phyloP scores from a whole-genome alignment of 306 rosid genomes.

The Casuarina glauca region DNA sequence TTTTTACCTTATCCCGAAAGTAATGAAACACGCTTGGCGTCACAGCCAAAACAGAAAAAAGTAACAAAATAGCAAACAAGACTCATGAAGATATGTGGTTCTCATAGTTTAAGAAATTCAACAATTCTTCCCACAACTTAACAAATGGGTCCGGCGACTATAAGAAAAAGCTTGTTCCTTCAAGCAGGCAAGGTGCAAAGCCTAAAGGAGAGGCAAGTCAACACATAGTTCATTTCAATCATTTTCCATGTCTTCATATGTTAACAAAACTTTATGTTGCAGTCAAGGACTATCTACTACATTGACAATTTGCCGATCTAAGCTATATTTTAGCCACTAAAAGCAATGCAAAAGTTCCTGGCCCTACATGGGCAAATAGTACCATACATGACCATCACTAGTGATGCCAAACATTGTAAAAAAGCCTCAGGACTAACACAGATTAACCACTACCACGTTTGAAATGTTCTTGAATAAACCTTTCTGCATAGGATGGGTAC shows the following conservation, averaged over 20 bases:
- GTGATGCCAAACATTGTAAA: slow-evolving; percentile 16
- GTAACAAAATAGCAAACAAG: background rate
- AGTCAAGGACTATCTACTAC: slow-evolving; percentile 46
- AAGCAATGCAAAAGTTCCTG: slow-evolving; percentile 4
- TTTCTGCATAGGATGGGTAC: slow-evolving; percentile 74
- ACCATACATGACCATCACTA: slow-evolving; percentile 21
- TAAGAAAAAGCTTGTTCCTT: slow-evolving; percentile 22
- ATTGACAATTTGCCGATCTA: slow-evolving; percentile 38
- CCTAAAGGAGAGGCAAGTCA: slow-evolving; percentile 45
- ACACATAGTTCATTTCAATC: slow-evolving; percentile 47
- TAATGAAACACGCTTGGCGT: background rate
- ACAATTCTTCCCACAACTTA: background rate
- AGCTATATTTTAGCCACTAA: slow-evolving; percentile 21
- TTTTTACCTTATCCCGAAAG: background rate
- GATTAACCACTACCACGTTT: slow-evolving; percentile 67
- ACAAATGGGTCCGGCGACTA: slow-evolving; percentile 4
- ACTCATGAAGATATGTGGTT: background rate
- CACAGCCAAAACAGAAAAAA: background rate
- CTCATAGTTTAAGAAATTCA: background rate
- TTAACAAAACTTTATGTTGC: slow-evolving; percentile 29
- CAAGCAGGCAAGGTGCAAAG: slow-evolving; percentile 24
- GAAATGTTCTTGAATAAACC: slow-evolving; percentile 74
- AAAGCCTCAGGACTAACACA: slow-evolving; percentile 21
- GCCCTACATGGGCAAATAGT: background rate
- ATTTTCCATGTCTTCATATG: slow-evolving; percentile 33